Evolutionary conservation across 2,329 filamentous ascomycete genomes (phyloP).

Genomic region (Trichoderma aggressivum): DNA sequence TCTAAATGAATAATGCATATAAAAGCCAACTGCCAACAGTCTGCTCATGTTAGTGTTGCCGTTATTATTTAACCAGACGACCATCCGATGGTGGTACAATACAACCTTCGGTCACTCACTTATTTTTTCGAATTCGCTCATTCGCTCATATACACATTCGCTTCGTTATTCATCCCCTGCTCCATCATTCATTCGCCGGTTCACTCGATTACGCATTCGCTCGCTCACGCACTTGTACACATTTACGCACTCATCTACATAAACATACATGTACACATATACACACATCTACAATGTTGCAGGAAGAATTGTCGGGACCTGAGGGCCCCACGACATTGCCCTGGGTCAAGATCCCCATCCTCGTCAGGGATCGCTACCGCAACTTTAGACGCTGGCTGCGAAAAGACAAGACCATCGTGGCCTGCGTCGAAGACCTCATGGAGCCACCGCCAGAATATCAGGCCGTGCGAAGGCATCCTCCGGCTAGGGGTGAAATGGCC

Average conservation of each 20-base stretch:
- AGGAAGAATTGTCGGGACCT: background rate
- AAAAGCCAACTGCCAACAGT: background rate
- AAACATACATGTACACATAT: background rate
- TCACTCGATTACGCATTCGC: background rate
- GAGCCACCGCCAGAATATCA: slow-evolving; percentile 21
- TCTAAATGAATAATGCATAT: background rate
- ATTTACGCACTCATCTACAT: too few species aligned
- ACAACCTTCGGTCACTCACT: background rate
- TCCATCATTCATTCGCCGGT: background rate
- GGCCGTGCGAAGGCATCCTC: background rate
- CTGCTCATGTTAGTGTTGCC: background rate
- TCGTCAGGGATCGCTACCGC: background rate
- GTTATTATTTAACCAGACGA: background rate
- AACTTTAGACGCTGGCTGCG: background rate
- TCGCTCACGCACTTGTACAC: background rate
- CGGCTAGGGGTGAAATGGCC: background rate
- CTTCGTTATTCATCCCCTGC: background rate
- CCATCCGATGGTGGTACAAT: background rate
- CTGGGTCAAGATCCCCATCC: background rate
- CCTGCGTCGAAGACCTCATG: slow-evolving; percentile 16
- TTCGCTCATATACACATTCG: background rate
- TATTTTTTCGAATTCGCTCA: background rate
- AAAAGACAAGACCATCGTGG: background rate
- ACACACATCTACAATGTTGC: background rate
- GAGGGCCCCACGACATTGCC: background rate